Conservation (phyloP, 2,329 filamentous ascomycete species). For the Nigrospora oryzae region DNA sequence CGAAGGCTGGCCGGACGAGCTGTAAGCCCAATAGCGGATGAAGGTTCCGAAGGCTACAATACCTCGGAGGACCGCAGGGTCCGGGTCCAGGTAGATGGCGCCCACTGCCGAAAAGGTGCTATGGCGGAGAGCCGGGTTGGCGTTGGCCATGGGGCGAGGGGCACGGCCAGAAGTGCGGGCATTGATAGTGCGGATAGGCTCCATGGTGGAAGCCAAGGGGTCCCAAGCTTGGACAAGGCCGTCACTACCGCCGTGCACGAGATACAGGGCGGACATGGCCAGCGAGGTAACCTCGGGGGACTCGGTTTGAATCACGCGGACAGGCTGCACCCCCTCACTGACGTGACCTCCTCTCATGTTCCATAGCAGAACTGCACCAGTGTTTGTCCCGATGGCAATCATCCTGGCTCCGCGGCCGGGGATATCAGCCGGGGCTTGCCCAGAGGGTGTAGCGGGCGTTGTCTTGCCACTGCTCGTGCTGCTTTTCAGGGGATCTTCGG, state of each 20-base stretch:
- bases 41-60: constrained; percentile 82
- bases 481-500: constrained; percentile 71
- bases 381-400: constrained; percentile 71
- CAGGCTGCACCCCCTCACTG: constrained; percentile 54
- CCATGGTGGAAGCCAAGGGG: constrained; percentile 70
- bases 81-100: constrained; percentile 78
- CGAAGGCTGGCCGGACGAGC: constrained; percentile 68
- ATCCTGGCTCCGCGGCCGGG: constrained; percentile 80
- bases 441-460: constrained; percentile 38
- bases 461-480: constrained; percentile 32
- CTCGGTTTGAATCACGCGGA: constrained; percentile 82
- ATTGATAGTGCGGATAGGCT: constrained; percentile 79
- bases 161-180: constrained; percentile 76
- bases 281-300: constrained; percentile 81
- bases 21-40: constrained; percentile 89
- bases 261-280: constrained; percentile 74
- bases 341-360: constrained; percentile 63
- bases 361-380: constrained; percentile 74
- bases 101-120: constrained; percentile 75
- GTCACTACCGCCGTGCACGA: constrained; percentile 91
- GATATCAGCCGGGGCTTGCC: constrained; percentile 46
- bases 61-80: constrained; percentile 76
- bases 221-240: constrained; percentile 96
- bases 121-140: constrained; percentile 51
- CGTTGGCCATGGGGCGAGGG: constrained; percentile 57